These are phyloP conservation scores for Barnettozyma wickerhamii DNA, from an alignment of 805 yeast species.

Conservation along the genomic window DNA sequence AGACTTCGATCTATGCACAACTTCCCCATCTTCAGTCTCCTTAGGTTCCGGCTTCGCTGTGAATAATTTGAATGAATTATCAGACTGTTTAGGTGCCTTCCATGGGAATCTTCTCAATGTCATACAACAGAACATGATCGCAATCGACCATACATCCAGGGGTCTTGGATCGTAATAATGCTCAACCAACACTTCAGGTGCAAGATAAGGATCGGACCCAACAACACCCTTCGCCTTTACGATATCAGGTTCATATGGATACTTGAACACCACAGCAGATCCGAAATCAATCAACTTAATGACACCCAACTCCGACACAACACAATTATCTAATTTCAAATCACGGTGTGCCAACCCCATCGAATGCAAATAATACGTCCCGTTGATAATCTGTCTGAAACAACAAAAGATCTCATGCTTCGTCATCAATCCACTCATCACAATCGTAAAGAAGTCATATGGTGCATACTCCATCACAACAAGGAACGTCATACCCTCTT, in stretches of 20 bases:
- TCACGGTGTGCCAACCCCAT: slow-evolving; percentile 93
- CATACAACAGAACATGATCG: slow-evolving; percentile 91
- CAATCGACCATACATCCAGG: slow-evolving; percentile 91
- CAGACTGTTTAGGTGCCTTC: slow-evolving; percentile 82
- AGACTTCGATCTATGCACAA: slow-evolving; percentile 34
- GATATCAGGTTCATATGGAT: slow-evolving; percentile 52
- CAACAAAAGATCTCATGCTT: slow-evolving; percentile 71
- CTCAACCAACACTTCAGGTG: slow-evolving; percentile 78
- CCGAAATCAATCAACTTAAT: slow-evolving; percentile 92
- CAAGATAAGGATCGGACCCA: slow-evolving; percentile 93
- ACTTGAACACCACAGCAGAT: slow-evolving; percentile 78
- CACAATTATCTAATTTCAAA: slow-evolving; percentile 89
- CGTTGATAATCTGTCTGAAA: slow-evolving; percentile 74
- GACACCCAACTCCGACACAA: slow-evolving; percentile 68
- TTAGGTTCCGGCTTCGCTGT: slow-evolving; percentile 34
- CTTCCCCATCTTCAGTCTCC: slow-evolving; percentile 10
- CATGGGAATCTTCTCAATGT: slow-evolving; percentile 85
- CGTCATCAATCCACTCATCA: slow-evolving; percentile 82
- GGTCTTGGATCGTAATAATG: slow-evolving; percentile 75
- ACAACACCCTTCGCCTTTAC: slow-evolving; percentile 79
- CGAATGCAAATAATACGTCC: slow-evolving; percentile 70
- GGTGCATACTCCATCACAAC: slow-evolving; percentile 94
- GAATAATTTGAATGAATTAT: slow-evolving; percentile 71
- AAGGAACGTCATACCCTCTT: slow-evolving; percentile 56
- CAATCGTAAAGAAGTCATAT: slow-evolving; percentile 86